Percentiles rank a stretch among this genome's conserved stretches.
Conservation (phyloP, 331 rosid genomes). For the Malus hybrid region DNA sequence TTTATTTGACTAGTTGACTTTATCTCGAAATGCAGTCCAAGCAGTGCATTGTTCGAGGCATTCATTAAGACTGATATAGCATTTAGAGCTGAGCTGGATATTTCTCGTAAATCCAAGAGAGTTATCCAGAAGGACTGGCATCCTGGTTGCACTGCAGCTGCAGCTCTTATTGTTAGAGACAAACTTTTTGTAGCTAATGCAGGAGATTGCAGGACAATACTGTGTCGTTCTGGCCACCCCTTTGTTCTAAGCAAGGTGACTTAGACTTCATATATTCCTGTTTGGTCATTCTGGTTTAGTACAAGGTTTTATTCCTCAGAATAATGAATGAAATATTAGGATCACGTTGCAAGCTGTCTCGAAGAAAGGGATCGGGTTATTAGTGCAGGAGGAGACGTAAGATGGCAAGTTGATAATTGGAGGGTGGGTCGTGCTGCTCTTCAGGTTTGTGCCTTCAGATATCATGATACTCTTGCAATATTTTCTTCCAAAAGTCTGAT, state of each 20-base stretch:
- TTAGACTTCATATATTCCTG: neutral
- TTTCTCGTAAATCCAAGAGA: conserved; percentile 59
- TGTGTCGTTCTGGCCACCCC: conserved; percentile 69
- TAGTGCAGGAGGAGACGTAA: conserved; percentile 63
- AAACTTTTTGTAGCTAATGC: conserved; percentile 80
- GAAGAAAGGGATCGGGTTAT: conserved; percentile 83
- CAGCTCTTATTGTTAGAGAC: conserved; percentile 54
- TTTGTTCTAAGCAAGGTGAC: conserved; percentile 67
- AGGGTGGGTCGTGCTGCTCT: conserved; percentile 89
- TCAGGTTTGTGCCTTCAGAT: conserved; percentile 50
- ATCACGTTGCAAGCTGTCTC: conserved; percentile 84
- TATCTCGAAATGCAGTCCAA: conserved; percentile 47
- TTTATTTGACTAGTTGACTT: neutral
- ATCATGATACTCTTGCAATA: neutral
- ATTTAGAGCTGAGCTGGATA: conserved; percentile 66
- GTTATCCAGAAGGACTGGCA: conserved; percentile 71
- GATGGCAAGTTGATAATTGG: conserved; percentile 95
- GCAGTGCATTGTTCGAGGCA: conserved; percentile 59
- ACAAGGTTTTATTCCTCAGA: neutral
- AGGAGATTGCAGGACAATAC: conserved; percentile 84
- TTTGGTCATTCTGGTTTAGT: neutral
- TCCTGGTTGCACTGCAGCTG: conserved; percentile 88
- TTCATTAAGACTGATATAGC: conserved; percentile 67
- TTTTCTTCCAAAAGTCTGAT: neutral
- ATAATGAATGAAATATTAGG: conserved; percentile 37